Conservation (phyloP, 202 grass and related monocot genomes). For the Zoysia matrella region DNA sequence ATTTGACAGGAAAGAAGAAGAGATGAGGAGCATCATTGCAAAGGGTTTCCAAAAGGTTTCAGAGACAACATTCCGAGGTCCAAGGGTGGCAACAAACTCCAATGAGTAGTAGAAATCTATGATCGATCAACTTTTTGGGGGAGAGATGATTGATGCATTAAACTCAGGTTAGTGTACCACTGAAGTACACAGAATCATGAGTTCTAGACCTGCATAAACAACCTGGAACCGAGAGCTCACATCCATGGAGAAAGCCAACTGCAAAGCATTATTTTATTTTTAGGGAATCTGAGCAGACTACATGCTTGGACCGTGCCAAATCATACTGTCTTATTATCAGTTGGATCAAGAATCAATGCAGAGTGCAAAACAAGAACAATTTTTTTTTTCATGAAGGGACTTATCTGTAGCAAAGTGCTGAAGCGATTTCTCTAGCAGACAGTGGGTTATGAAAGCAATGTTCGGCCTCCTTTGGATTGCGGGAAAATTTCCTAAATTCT, state of each 20-base stretch:
- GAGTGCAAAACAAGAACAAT: neutral
- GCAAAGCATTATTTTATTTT: slow-evolving; percentile 32
- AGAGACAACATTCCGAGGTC: too few species aligned
- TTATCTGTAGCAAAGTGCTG: slow-evolving; percentile 30
- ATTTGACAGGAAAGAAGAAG: too few species aligned
- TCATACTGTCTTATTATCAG: slow-evolving; percentile 18
- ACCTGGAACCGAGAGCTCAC: slow-evolving; percentile 36
- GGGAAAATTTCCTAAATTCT: too few species aligned
- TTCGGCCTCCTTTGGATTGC: neutral
- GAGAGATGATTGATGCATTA: slow-evolving; percentile 52
- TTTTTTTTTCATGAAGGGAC: neutral
- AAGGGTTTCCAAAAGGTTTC: too few species aligned
- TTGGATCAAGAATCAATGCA: slow-evolving; percentile 28
- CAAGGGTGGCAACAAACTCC: neutral
- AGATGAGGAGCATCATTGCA: too few species aligned
- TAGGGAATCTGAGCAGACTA: slow-evolving; percentile 34
- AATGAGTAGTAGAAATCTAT: slow-evolving; percentile 44
- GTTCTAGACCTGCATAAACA: slow-evolving; percentile 36
- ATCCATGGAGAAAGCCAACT: slow-evolving; percentile 30
- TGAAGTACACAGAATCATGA: slow-evolving; percentile 43
- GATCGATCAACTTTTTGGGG: slow-evolving; percentile 44
- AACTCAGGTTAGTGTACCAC: slow-evolving; percentile 31
- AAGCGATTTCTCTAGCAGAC: slow-evolving; percentile 23
- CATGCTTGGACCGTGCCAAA: slow-evolving; percentile 35
- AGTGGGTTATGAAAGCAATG: slow-evolving; percentile 52